Percentiles rank a stretch among this genome's conserved stretches.
phyloP scores from a whole-genome alignment of 257 asterid genomes.

The Salvia hispanica region DNA sequence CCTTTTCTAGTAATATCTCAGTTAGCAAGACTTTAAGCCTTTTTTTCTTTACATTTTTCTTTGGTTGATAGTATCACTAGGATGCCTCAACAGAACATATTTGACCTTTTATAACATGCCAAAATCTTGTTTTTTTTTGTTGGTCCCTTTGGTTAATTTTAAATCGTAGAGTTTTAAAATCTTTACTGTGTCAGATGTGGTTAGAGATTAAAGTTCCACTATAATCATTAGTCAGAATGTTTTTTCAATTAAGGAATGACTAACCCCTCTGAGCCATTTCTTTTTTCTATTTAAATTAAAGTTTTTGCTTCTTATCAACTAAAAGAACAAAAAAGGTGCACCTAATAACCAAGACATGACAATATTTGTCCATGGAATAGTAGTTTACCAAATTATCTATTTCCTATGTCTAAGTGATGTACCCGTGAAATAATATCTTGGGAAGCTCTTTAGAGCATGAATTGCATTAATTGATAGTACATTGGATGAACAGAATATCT shows the following conservation, averaged over 20 bases:
- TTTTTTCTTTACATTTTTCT: neutral
- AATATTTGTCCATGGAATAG: no score
- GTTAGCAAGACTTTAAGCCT: slow-evolving; percentile 2
- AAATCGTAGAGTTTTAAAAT: neutral
- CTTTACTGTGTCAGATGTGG: no score
- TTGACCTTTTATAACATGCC: neutral
- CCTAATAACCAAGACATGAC: no score
- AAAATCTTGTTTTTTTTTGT: neutral
- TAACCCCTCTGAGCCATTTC: neutral
- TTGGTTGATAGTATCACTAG: no score
- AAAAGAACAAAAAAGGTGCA: neutral
- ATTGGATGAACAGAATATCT: neutral
- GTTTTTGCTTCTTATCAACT: neutral
- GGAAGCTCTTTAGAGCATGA: slow-evolving; percentile 1
- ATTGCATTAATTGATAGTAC: neutral
- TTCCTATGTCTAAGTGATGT: neutral
- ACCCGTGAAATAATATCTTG: neutral
- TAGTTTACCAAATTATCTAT: neutral
- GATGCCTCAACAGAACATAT: neutral
- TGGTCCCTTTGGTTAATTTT: neutral
- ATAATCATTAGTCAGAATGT: neutral
- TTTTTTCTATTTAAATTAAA: no score
- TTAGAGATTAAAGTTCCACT: neutral
- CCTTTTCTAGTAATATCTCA: slow-evolving; percentile 24
- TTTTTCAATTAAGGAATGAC: neutral